Evolutionary conservation across 2,329 filamentous ascomycete species (phyloP), one percentile per base, ranked within the genome.

Genomic region (Myriosclerotinia curreyana): DNA sequence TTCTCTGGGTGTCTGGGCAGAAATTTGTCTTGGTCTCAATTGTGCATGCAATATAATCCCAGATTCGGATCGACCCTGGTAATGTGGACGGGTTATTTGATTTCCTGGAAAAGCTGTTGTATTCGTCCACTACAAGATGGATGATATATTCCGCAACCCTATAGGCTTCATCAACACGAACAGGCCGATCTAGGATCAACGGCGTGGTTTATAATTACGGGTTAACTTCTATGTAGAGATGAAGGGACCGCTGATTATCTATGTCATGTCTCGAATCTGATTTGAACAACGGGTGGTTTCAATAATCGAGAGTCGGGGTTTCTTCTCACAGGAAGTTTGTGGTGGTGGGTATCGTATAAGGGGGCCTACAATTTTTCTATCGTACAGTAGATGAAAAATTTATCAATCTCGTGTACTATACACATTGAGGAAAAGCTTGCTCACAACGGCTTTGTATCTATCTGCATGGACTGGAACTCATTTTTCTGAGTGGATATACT

Each of bases 21-120:
- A 46, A 44, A 25, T 63, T 51, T 59, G 61, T 51, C 52, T 63
- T 20, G 34, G 22, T 40, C n/a, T 58, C 52, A 42, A 42, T 48
- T 25, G 25, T 22, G 15, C 2, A 9, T 50, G 53, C 8, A 28
- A 8, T 8, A 40, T 11, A 20, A 40, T 22, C 34, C n/a, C 20
- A 4, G 42, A 25, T 15, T 25, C 28, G 1, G 60, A 62, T 50
- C 34, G 42, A 25, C 42, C 31, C 8, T 28, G 8, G 17, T 40
- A 25, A 20, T 58, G 44, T n/a, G 42, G 14, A 5, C 22, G 20
- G 15, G 31, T 25, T 20, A 25, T 42, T 17, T 51, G 44, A n/a
- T 20, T 40, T 28, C 12, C 34, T 34, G 61, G 36, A 36, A 22
- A n/a, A 7, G 14, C 49, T 34, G 12, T 15, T 46, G 48, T 34